These are phyloP conservation scores for Poronia punctata DNA, from an alignment of 495 filamentous ascomycete species.

Conservation along the genomic window DNA sequence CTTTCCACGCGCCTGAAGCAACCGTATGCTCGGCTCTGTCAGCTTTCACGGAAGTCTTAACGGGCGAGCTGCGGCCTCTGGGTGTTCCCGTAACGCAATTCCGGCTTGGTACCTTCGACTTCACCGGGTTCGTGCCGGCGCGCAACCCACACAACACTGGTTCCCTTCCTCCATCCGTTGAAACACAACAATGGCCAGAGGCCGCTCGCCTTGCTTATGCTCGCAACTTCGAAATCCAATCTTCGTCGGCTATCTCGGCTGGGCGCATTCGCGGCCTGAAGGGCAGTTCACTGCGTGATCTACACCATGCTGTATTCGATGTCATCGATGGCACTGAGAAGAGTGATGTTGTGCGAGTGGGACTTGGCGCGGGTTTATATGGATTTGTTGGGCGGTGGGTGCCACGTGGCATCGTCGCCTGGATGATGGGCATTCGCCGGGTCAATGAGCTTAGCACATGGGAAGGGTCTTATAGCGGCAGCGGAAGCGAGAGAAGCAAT, in stretches of 20 bases:
- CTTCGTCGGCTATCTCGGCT: slow-evolving; percentile 35
- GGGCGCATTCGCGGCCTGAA: slow-evolving; percentile 40
- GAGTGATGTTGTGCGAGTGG: slow-evolving; percentile 59
- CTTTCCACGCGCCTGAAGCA: slow-evolving; percentile 79
- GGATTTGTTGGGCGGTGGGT: slow-evolving; percentile 79
- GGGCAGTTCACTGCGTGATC: slow-evolving; percentile 62
- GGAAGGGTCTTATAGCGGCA: slow-evolving; percentile 26
- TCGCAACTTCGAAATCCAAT: slow-evolving; percentile 49
- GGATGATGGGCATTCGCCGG: slow-evolving; percentile 76
- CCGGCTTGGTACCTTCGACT: slow-evolving; percentile 81
- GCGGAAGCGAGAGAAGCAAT: slow-evolving; percentile 21
- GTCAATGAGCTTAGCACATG: slow-evolving; percentile 42
- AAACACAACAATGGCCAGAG: slow-evolving; percentile 60
- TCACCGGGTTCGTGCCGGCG: slow-evolving; percentile 37
- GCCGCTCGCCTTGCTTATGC: slow-evolving; percentile 46
- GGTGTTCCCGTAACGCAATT: slow-evolving; percentile 74
- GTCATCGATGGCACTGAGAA: slow-evolving; percentile 51
- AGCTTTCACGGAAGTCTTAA: slow-evolving; percentile 69
- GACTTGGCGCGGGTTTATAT: slow-evolving; percentile 74
- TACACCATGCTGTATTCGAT: slow-evolving; percentile 85
- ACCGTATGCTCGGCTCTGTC: slow-evolving; percentile 69
- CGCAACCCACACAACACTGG: slow-evolving; percentile 23
- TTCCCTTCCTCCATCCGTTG: slow-evolving; percentile 32
- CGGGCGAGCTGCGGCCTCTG: slow-evolving; percentile 65
- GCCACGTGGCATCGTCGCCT: slow-evolving; percentile 69